These are phyloP conservation scores for Puccinellia tenuiflora DNA, from an alignment of 176 grass and related monocot species.

Conservation along the genomic window DNA sequence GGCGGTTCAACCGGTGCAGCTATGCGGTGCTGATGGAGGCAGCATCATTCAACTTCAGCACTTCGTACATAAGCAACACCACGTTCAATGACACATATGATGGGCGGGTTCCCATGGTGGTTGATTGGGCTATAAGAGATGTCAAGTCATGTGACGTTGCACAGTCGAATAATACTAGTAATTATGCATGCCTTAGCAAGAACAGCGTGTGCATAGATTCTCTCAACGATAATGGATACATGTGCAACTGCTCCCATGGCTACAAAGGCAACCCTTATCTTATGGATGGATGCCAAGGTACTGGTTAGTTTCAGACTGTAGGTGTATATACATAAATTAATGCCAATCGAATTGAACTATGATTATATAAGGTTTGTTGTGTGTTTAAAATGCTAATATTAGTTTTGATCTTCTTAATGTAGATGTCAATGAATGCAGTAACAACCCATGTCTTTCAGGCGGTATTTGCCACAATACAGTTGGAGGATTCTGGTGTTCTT, in stretches of 20 bases:
- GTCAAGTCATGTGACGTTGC: not conserved
- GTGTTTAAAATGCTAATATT: not conserved
- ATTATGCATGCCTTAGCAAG: not conserved
- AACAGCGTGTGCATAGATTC: not conserved
- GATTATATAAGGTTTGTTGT: too few relatives aligned
- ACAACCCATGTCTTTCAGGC: not conserved
- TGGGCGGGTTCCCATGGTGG: rapidly evolving
- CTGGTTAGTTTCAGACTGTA: too few relatives aligned
- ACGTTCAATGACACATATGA: not conserved
- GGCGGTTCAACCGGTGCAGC: too few relatives aligned
- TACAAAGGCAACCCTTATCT: conserved; percentile 18
- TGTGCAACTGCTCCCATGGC: not conserved
- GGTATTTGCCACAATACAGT: not conserved
- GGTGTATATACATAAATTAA: not conserved
- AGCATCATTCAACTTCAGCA: not conserved
- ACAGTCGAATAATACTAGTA: not conserved
- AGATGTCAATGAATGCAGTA: conserved; percentile 13
- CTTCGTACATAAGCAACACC: not conserved
- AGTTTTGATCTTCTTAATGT: not conserved
- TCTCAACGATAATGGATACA: not conserved
- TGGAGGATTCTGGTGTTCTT: not conserved
- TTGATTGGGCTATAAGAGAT: not conserved
- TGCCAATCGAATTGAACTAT: too few relatives aligned
- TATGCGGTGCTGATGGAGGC: not conserved
- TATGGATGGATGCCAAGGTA: not conserved